Base-by-base conservation (phyloP, 208 protist species). In the Leishmania turanica region DNA sequence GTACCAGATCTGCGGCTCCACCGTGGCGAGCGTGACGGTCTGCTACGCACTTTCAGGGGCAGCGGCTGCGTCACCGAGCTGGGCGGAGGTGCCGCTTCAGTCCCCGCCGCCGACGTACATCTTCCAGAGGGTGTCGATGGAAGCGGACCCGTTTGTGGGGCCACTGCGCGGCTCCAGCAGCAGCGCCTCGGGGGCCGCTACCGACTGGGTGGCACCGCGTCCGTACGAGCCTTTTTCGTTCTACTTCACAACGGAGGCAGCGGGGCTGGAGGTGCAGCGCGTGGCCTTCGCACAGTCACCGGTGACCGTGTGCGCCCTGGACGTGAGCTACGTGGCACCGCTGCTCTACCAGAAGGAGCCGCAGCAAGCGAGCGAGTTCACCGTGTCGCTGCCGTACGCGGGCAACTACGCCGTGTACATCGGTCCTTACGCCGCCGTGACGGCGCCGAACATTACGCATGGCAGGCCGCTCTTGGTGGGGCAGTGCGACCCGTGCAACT, bases 181-280 rank as follows among this genome's bases (percentile, higher is more conserved):
- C 80, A 78, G 60, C 70, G 70, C 53, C 60, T 66, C 53, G 27
- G 27, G 71, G 13, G 47, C 75, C 60, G 69, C 15, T 37, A 54
- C 78, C 15, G 27, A 17, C 42, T 75, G 82, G 80, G 80, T 84
- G n/a, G 73, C 77, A 19, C 90, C 95, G 69, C 86, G 90, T 4
- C 91, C 93, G 53, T 96, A 96, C 86, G 89, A 96, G 84, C 84
- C 84, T 60, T 96, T 96, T 84, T 86, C 53, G 58, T 79, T 96
- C 78, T 79, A 83, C 76, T 95, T 95, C 78, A 88, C 84, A 37
- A 93, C 88, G 51, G 66, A 47, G n/a, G 80, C 80, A 21, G 64
- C 75, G 13, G 70, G 58, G 21, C 73, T 89, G 53, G 77, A 54
- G 45, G 89, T 92, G 49, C 89, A 75, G 24, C 91, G 87, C 54